Percentiles rank a stretch among this genome's conserved stretches.
Conservation (phyloP, 768 basidiomycete genomes). For the Steccherinum ochraceum region DNA sequence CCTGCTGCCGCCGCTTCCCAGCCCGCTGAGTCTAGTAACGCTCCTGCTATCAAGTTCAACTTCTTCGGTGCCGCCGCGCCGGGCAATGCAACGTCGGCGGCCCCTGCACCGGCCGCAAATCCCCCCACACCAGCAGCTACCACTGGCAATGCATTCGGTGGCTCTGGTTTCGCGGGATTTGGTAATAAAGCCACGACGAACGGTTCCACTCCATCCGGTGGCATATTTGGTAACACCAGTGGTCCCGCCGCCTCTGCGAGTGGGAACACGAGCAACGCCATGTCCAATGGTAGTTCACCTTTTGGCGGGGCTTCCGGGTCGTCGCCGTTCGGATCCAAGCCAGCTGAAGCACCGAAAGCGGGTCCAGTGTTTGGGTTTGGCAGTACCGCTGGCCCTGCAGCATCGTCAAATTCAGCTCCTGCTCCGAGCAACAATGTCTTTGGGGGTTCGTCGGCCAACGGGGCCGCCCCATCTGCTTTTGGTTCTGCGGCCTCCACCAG, state of each 20-base stretch:
- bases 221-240: constrained; percentile 9
- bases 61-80: not conserved
- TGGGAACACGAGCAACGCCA: not conserved
- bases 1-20: constrained; percentile 1
- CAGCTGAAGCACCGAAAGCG: not conserved
- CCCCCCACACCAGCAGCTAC: not conserved
- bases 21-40: not conserved
- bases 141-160: not conserved
- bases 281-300: constrained; percentile 6
- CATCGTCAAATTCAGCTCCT: not conserved
- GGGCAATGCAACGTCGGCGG: not conserved
- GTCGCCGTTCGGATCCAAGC: not conserved
- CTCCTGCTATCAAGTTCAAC: not conserved
- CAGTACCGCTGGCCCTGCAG: not conserved
- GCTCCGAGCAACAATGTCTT: not conserved
- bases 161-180: not conserved
- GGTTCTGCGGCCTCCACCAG: not conserved
- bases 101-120: not conserved
- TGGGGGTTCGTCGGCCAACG: not conserved
- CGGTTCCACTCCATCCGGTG: not conserved
- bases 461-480: not conserved
- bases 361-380: not conserved
- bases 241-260: not conserved
- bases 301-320: constrained; percentile 15
- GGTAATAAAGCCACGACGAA: not conserved